Evolutionary conservation across 2,329 filamentous ascomycete species (phyloP), one percentile per base, ranked within the genome.

Genomic region (Emergomyces africanus): DNA sequence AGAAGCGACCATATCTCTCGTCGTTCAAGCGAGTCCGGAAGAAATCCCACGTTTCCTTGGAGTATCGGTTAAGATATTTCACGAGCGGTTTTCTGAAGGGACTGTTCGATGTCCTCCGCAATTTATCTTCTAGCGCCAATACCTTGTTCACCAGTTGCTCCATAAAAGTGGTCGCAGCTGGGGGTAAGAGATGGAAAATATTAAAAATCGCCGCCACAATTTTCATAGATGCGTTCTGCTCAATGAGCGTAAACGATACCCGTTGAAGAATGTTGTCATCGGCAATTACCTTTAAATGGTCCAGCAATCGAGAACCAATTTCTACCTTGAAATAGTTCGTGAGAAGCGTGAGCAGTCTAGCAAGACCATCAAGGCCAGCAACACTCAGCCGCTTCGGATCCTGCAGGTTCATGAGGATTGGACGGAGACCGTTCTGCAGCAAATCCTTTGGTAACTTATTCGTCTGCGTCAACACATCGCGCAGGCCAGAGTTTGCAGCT

Each of bases 281-380:
- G 0, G 92, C 91, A 63, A 99, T 90, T 12, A 86, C 83, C 69
- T 92, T 92, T 74, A 96, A 87, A 67, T 99, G 94, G 64, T 97
- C 92, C 10, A 99, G 79, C n/a, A 99, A 76, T 28, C 94, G 84
- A 25, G 89, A 83, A 6, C 94, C 95, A 58, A 99, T 99, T 70
- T 99, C 94, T 0, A 97, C 91, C 74, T 99, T 99, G 75, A 99
- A 99, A 72, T 99, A 99, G 61, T 94, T 97, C 0, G 92, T 99
- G 20, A 99, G 78, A 1, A 99, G 79, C 63, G 94, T 92, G 61
- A 99, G 75, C 1, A 99, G 79, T 44, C 92, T 85, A 20, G 91
- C 91, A 37, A 99, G 78, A 30, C 95, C 95, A 70, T 97, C 91
- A 4, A 99, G 78, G 2, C 91, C 91, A 66, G 91, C 88, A 0